Evolutionary conservation across 805 yeast species (phyloP), one percentile per base, ranked within the genome.

Genomic region (Wickerhamomyces kurtzmanii): DNA sequence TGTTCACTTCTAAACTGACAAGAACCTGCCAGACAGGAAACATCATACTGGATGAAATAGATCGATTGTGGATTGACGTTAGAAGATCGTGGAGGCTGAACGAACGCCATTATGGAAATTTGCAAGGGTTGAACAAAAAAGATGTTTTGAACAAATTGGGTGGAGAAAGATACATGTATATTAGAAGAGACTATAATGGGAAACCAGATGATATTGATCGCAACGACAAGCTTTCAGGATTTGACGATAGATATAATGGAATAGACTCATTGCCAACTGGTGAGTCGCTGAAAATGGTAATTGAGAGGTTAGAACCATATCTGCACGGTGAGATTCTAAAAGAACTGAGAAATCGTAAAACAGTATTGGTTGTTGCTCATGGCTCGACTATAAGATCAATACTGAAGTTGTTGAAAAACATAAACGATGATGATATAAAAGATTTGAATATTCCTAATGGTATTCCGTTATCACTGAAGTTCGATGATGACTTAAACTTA

Each of bases 361-460:
- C 74, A 19, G 78, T 80, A 12, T 49, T 82, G 31, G 54, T 81
- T 35, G 81, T 82, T 28, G 84, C 83, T 10, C 94, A 82, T 63
- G 94, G 94, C 23, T 75, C 83, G 49, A 72, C 87, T 5, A 80
- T 80, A 34, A 65, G 94, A 49, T 82, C 86, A 7, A 57, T 82
- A 32, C 65, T 80, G 40, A 82, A 81, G 53, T 65, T 75, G 41
- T 50, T 82, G 39, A 80, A 76, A 55, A 59, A 60, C 12, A 69
- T 82, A 22, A 63, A 74, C 27, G 85, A 78, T 44, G 71, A 65
- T 4, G 80, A 71, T 26, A 81, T 82, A 40, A 78, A 81, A 31
- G 68, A 72, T 27, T 66, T 82, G 38, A 81, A 82, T 57, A 78
- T 82, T 31, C 91, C 93, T 17, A 82, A 85, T 46, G 91, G 86